Conservation (phyloP, 2,329 filamentous ascomycete genomes). For the Huntiella decipiens region DNA sequence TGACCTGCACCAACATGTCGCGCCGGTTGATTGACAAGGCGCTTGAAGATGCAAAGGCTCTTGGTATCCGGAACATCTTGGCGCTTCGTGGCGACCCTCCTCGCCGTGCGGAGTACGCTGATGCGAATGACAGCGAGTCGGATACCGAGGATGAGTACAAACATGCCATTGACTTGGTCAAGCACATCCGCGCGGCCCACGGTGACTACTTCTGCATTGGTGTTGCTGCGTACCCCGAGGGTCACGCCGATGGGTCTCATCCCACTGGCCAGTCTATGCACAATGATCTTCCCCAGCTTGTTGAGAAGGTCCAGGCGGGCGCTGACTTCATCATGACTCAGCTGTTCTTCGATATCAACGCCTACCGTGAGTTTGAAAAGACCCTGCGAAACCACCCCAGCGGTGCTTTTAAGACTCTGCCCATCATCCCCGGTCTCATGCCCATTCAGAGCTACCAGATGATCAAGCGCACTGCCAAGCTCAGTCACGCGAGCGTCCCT, state of each 20-base stretch:
- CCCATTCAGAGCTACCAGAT: slow-evolving; percentile 96
- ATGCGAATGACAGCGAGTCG: slow-evolving; percentile 37
- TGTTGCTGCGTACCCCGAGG: slow-evolving; percentile 87
- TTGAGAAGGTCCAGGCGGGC: slow-evolving; percentile 79
- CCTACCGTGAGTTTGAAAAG: slow-evolving; percentile 64
- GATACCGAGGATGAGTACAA: slow-evolving; percentile 57
- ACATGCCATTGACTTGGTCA: slow-evolving; percentile 76
- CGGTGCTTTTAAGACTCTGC: slow-evolving; percentile 66
- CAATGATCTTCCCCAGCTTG: slow-evolving; percentile 68
- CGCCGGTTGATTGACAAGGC: slow-evolving; percentile 69
- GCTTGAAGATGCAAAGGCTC: slow-evolving; percentile 69
- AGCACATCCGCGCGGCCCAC: slow-evolving; percentile 68
- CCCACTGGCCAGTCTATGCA: slow-evolving; percentile 51
- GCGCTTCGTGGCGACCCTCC: slow-evolving; percentile 85
- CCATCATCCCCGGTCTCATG: slow-evolving; percentile 90
- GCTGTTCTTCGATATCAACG: slow-evolving; percentile 78
- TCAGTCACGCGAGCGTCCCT: slow-evolving; percentile 77
- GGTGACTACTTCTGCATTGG: slow-evolving; percentile 94
- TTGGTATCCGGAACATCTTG: slow-evolving; percentile 86
- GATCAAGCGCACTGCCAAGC: slow-evolving; percentile 78
- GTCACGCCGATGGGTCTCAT: slow-evolving; percentile 78
- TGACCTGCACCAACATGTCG: slow-evolving; percentile 98
- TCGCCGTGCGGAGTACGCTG: slow-evolving; percentile 68
- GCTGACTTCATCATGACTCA: slow-evolving; percentile 99
- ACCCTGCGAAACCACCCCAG: slow-evolving; percentile 62